These are phyloP conservation scores for Talaromyces sp. DNA, from an alignment of 2,329 filamentous ascomycete species.

Conservation along the genomic window DNA sequence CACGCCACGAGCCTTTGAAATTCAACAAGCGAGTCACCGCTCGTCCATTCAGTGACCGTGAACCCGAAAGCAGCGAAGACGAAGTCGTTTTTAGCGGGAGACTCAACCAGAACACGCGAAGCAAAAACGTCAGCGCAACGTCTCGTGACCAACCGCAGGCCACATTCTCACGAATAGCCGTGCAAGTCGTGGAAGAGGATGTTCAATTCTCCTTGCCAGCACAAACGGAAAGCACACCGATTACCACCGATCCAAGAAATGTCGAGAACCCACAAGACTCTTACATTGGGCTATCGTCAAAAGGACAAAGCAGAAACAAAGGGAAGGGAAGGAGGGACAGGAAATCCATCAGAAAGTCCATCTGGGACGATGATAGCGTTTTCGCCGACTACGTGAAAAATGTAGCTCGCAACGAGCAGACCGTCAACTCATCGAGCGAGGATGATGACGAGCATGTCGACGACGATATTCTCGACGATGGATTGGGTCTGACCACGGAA, in stretches of 20 bases:
- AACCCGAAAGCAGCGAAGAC: constrained; percentile 66
- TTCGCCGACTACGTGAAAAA: constrained; percentile 42
- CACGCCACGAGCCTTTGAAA: not conserved
- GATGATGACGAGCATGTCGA: constrained; percentile 19
- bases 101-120: constrained; percentile 9
- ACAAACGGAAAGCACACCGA: not conserved
- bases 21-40: not conserved
- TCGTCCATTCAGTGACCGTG: constrained; percentile 28
- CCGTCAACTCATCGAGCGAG: not conserved
- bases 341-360: constrained; percentile 17
- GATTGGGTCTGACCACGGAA: constrained; percentile 23
- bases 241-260: not conserved
- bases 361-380: constrained; percentile 41
- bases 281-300: not conserved
- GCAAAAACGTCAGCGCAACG: constrained; percentile 18
- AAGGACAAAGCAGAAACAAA: not conserved
- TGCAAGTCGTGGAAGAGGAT: constrained; percentile 9
- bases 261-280: constrained; percentile 1
- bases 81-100: constrained; percentile 41
- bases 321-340: not conserved
- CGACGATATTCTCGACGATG: constrained; percentile 24
- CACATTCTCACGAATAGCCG: not conserved
- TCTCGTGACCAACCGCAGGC: constrained; percentile 18
- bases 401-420: constrained; percentile 25
- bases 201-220: not conserved